These are phyloP conservation scores for Clohesyomyces aquaticus DNA, from an alignment of 495 filamentous ascomycete species.

Conservation along the genomic window DNA sequence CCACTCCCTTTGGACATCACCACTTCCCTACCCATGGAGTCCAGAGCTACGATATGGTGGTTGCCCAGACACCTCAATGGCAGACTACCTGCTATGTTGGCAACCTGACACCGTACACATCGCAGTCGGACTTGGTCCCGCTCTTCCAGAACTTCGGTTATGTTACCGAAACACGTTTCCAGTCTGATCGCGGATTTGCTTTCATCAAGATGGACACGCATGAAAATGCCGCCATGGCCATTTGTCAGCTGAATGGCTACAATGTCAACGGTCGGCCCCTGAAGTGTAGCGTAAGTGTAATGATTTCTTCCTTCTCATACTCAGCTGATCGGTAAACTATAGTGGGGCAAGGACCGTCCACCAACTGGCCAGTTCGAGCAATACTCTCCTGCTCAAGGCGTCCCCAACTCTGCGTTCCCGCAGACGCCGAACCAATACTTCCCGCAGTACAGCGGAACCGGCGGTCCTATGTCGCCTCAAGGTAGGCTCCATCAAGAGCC, in stretches of 20 bases:
- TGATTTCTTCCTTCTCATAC: constrained; percentile 9
- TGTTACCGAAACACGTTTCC: constrained; percentile 95
- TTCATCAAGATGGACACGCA: constrained; percentile 99
- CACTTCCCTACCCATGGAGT: constrained; percentile 97
- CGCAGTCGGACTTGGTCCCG: constrained; percentile 91
- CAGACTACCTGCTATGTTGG: constrained; percentile 99
- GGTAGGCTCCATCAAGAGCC: constrained; percentile 49
- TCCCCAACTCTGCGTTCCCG: constrained; percentile 66
- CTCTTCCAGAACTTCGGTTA: constrained; percentile 98
- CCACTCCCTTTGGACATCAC: constrained; percentile 94
- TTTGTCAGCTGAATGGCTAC: constrained; percentile 95
- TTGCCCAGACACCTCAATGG: constrained; percentile 95
- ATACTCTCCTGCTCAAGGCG: constrained; percentile 69
- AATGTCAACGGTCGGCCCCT: constrained; percentile 96
- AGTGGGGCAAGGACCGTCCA: constrained; percentile 99
- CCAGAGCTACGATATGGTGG: constrained; percentile 97
- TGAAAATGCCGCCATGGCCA: constrained; percentile 97
- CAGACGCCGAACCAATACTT: constrained; percentile 83
- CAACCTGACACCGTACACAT: constrained; percentile 97
- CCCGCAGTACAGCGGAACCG: constrained; percentile 76
- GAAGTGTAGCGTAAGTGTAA: constrained; percentile 90
- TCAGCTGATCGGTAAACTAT: constrained; percentile 13
- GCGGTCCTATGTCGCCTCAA: constrained; percentile 67
- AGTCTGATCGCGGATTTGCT: constrained; percentile 96
- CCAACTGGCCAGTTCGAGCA: constrained; percentile 83